Percentiles rank a stretch among this genome's conserved stretches.
Evolutionary conservation across 2,329 filamentous ascomycete species (phyloP).

Genomic region (Calonectria hongkongensis): DNA sequence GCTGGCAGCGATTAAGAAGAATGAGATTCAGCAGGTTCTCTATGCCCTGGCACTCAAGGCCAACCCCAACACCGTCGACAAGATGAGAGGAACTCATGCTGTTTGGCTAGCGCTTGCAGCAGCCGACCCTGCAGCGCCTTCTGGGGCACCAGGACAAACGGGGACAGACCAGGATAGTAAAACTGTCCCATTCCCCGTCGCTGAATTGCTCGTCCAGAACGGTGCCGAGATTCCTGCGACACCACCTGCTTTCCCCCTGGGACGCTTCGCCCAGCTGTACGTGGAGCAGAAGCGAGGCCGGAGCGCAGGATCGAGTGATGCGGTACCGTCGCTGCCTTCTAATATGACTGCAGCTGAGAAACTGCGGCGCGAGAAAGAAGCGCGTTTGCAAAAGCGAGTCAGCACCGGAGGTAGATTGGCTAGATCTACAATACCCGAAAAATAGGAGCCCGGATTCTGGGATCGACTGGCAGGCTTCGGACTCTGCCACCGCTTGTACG

Average conservation of each 20-base stretch:
- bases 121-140: slow-evolving; percentile 90
- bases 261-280: slow-evolving; percentile 86
- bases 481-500: slow-evolving; percentile 61
- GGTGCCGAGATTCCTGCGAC: slow-evolving; percentile 88
- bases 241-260: slow-evolving; percentile 88
- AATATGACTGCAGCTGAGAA: slow-evolving; percentile 67
- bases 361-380: slow-evolving; percentile 78
- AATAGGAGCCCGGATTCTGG: slow-evolving; percentile 69
- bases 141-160: slow-evolving; percentile 66
- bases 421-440: slow-evolving; percentile 78
- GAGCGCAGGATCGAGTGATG: slow-evolving; percentile 71
- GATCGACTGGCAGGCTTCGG: slow-evolving; percentile 62
- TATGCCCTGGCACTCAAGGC: slow-evolving; percentile 91
- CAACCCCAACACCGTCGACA: slow-evolving; percentile 91
- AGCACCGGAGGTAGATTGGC: slow-evolving; percentile 85
- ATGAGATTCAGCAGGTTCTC: slow-evolving; percentile 94
- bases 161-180: slow-evolving; percentile 69
- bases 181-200: slow-evolving; percentile 86
- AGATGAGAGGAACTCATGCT: slow-evolving; percentile 89
- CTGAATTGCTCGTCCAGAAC: slow-evolving; percentile 94
- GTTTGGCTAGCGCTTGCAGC: slow-evolving; percentile 94
- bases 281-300: slow-evolving; percentile 84
- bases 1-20: slow-evolving; percentile 94
- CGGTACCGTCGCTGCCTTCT: slow-evolving; percentile 76
- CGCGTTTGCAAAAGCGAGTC: slow-evolving; percentile 84